These are phyloP conservation scores for Tuber melanosporum DNA, from an alignment of 495 filamentous ascomycete species.

Conservation along the genomic window DNA sequence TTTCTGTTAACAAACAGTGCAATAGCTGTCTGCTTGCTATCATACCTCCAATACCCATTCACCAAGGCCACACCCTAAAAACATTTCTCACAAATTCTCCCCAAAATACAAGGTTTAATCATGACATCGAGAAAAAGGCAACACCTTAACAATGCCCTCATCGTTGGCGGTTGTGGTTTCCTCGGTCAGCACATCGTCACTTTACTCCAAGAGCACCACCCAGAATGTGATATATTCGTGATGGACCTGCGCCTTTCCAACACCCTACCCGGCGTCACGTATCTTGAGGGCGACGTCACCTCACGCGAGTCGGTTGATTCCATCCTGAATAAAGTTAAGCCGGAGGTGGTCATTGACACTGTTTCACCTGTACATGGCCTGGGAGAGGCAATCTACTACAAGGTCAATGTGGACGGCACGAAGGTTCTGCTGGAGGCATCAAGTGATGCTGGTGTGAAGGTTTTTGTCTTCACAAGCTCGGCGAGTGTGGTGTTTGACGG, in stretches of 20 bases:
- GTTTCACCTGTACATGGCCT: conserved; percentile 64
- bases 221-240: conserved; percentile 61
- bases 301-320: conserved; percentile 56
- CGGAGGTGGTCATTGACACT: conserved; percentile 91
- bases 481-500: conserved; percentile 82
- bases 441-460: conserved; percentile 70
- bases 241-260: conserved; percentile 80
- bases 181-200: conserved; percentile 64
- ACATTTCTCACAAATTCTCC: conserved; percentile 13
- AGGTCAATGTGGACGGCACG: conserved; percentile 92
- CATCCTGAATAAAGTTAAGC: conserved; percentile 63
- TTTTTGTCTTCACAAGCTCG: conserved; percentile 89
- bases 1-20: background rate
- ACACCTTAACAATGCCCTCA: conserved; percentile 53
- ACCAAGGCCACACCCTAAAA: background rate
- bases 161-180: conserved; percentile 66
- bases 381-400: conserved; percentile 59
- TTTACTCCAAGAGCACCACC: conserved; percentile 52
- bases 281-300: conserved; percentile 85
- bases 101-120: conserved; percentile 2
- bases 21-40: background rate
- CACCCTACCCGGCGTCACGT: conserved; percentile 64
- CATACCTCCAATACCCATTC: background rate
- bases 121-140: conserved; percentile 26
- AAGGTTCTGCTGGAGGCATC: conserved; percentile 69